A percentile compares a stretch with the other conserved stretches of the same genome.
These are phyloP conservation scores for Magnolia kwangsiensis DNA, from an alignment of 164 flowering plant genomes.

Conservation along the genomic window DNA sequence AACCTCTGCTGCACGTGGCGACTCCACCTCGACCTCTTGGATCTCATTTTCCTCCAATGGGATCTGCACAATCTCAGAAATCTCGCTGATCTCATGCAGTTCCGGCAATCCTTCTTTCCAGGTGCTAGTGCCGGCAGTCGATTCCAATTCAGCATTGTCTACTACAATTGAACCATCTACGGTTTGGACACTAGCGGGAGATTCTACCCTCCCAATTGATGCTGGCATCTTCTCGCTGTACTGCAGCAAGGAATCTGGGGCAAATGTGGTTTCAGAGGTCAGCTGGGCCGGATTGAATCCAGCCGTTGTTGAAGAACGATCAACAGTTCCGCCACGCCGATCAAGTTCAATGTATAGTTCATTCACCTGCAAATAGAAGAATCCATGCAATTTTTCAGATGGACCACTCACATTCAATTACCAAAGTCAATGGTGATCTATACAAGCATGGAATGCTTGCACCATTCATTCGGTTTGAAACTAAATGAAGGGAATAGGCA, in stretches of 20 bases:
- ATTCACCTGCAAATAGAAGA: constrained; percentile 44
- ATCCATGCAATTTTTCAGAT: too few relatives aligned
- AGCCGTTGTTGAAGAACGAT: constrained; percentile 14
- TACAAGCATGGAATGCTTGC: not conserved
- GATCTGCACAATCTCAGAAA: constrained; percentile 64
- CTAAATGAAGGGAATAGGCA: not conserved
- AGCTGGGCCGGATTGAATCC: constrained; percentile 8
- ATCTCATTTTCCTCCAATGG: constrained; percentile 56
- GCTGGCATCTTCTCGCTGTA: constrained; percentile 13
- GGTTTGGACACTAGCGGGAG: constrained; percentile 12
- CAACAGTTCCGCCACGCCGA: constrained; percentile 12
- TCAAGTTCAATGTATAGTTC: constrained; percentile 51
- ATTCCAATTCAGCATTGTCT: not conserved
- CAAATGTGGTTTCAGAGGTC: constrained; percentile 10
- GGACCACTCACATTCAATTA: too few relatives aligned
- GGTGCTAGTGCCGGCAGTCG: not conserved
- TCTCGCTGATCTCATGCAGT: constrained; percentile 26
- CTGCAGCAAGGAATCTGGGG: constrained; percentile 15
- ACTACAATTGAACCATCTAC: constrained; percentile 12
- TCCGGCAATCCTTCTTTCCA: constrained; percentile 3
- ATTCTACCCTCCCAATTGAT: constrained; percentile 14
- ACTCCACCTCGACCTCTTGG: constrained; percentile 20
- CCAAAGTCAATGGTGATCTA: too few relatives aligned
- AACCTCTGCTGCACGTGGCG: too few relatives aligned
- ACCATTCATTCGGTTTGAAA: not conserved